Evolutionary conservation across 2,329 filamentous ascomycete species (phyloP).

Genomic region (Trichoderma koningiopsis): DNA sequence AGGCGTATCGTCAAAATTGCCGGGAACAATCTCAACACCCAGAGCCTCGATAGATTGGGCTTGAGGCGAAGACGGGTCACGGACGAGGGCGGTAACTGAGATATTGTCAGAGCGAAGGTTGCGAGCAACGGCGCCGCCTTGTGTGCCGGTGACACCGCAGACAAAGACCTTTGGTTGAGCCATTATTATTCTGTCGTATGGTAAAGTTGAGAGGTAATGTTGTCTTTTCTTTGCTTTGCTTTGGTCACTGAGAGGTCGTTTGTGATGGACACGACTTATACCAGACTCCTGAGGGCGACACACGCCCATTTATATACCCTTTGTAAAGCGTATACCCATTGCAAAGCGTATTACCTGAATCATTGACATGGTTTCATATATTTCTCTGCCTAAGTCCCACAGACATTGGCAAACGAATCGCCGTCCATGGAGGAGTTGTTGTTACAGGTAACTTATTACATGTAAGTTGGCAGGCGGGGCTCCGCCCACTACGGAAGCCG

Average conservation of each 20-base stretch:
- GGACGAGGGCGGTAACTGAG: constrained; percentile 40
- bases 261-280: not conserved
- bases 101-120: constrained; percentile 39
- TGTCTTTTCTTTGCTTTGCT: not conserved
- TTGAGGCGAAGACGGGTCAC: constrained; percentile 36
- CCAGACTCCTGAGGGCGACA: not conserved
- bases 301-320: not conserved
- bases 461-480: not conserved
- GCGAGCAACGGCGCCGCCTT: constrained; percentile 42
- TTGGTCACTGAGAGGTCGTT: not conserved
- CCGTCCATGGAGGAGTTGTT: not conserved
- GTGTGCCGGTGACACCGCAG: constrained; percentile 44
- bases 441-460: too few species aligned
- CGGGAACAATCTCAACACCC: constrained; percentile 39
- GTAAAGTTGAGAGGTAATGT: not conserved
- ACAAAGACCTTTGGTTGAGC: constrained; percentile 39
- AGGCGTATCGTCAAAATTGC: constrained; percentile 39
- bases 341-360: not conserved
- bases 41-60: constrained; percentile 36
- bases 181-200: not conserved
- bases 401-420: not conserved
- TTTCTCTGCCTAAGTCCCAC: not conserved
- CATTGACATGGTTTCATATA: not conserved
- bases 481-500: not conserved
- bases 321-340: not conserved